Evolutionary conservation across 2,329 filamentous ascomycete genomes (phyloP), one percentile per base, ranked within the genome.

Genomic region (Verticillium albo-atrum): DNA sequence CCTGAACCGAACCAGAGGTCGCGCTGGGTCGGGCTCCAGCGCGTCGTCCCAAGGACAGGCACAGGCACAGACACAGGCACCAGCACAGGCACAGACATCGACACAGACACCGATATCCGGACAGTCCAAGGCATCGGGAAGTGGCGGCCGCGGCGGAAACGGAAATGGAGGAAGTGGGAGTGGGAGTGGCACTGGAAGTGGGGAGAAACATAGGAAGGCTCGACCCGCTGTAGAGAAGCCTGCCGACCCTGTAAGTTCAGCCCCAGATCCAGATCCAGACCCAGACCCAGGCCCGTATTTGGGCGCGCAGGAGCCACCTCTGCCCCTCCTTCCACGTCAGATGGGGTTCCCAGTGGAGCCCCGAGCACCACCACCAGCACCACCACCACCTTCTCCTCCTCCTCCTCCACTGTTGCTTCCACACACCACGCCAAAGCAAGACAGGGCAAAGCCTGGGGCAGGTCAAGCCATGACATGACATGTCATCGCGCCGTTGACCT

Each of bases 11-110:
- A 53, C 51, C 25, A 15, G 51, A 30, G 51, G 27, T 7, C 51
- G 51, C 28, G 51, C 51, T 15, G 51, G 51, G 51, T 28, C 51
- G 25, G 25, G 51, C 14, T 53, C 27, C 42, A 50, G 42, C 20
- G 42, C 42, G 23, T 50, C 42, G 42, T 50, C 42, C 42, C 42
- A 50, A 54, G 59, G 37, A n/a, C 42, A 27, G 34, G 28, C 56
- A 26, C 34, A 23, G 34, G 47, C 25, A 42, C 55, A 34, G 55
- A 35, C 32, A 7, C 51, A 26, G 55, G 57, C 58, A 60, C 52
- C 56, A 30, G 35, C 62, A 30, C 52, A 42, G 20, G 54, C 52
- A 34, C 53, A 52, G 27, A 9, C 47, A 1, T 6, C n/a, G 20
- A 50, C 42, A 50, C 42, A 26, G 42, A 23, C 42, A 50, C 42